A percentile compares a stretch with the other conserved stretches of the same genome.
phyloP scores from a whole-genome alignment of 805 yeast species.

The Candida rishiriensis region DNA sequence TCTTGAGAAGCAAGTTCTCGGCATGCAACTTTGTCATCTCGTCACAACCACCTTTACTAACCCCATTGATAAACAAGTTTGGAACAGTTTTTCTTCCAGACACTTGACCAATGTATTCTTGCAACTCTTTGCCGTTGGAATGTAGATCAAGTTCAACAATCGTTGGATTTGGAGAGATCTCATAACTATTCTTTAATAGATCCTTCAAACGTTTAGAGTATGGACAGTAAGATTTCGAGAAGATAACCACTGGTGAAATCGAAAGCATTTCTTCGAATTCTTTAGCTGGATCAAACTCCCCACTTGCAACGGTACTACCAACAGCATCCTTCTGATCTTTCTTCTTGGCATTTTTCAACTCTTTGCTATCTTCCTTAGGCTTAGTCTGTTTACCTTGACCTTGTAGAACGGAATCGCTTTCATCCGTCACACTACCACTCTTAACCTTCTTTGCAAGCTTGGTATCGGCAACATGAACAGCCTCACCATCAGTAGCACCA shows the following conservation, averaged over 20 bases:
- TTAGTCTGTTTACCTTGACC: background rate
- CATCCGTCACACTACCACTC: background rate
- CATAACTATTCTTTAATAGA: slow-evolving; percentile 57
- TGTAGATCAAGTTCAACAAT: slow-evolving; percentile 83
- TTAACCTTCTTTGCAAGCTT: background rate
- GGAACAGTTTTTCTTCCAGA: slow-evolving; percentile 91
- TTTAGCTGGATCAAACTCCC: slow-evolving; percentile 42
- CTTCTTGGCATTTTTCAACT: background rate
- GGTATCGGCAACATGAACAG: slow-evolving; percentile 1
- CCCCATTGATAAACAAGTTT: slow-evolving; percentile 70
- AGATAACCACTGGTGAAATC: slow-evolving; percentile 61
- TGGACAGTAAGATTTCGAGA: slow-evolving; percentile 68
- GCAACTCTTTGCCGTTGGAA: slow-evolving; percentile 69
- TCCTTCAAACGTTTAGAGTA: slow-evolving; percentile 68
- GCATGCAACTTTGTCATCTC: slow-evolving; percentile 65
- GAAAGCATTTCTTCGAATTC: slow-evolving; percentile 55
- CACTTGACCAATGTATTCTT: slow-evolving; percentile 58
- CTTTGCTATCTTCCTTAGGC: background rate
- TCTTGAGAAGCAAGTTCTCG: slow-evolving; percentile 46
- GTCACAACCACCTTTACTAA: slow-evolving; percentile 85
- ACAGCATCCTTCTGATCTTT: slow-evolving; percentile 9
- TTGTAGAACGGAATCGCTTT: background rate
- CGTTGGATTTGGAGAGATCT: slow-evolving; percentile 64
- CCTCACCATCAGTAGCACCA: background rate
- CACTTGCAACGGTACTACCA: slow-evolving; percentile 4